These are phyloP conservation scores for Posidonia oceanica DNA, from an alignment of 116 monocot species.

Conservation along the genomic window DNA sequence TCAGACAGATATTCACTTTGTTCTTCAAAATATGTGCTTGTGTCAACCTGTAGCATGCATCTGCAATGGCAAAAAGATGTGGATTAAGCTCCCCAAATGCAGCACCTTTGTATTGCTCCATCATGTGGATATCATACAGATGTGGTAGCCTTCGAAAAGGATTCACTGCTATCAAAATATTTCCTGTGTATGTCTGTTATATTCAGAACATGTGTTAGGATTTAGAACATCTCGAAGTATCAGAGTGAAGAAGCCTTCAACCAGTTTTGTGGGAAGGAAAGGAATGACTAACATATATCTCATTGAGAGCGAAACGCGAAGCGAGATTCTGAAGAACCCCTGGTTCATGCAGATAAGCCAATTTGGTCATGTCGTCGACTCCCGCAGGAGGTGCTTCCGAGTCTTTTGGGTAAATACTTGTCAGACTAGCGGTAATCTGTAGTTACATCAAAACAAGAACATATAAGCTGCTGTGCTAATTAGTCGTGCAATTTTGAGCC, in stretches of 20 bases:
- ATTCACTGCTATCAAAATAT: slow-evolving; percentile 94
- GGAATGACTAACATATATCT: slow-evolving; percentile 68
- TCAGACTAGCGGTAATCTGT: slow-evolving; percentile 56
- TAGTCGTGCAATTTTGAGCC: background rate
- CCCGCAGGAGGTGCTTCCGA: slow-evolving; percentile 87
- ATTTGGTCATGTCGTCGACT: slow-evolving; percentile 97
- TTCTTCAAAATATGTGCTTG: background rate
- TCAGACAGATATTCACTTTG: background rate
- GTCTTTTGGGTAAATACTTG: slow-evolving; percentile 82
- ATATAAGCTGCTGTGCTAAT: background rate
- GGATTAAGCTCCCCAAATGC: slow-evolving; percentile 92
- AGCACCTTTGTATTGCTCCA: slow-evolving; percentile 98
- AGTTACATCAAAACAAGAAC: background rate
- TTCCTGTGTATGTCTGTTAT: slow-evolving; percentile 91
- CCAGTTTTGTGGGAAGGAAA: background rate
- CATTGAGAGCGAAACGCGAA: slow-evolving; percentile 70
- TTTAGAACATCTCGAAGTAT: background rate
- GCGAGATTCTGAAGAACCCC: slow-evolving; percentile 88
- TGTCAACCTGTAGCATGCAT: slow-evolving; percentile 77
- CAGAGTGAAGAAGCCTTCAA: background rate
- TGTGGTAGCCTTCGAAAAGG: slow-evolving; percentile 88
- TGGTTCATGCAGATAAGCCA: slow-evolving; percentile 96
- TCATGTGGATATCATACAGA: slow-evolving; percentile 92
- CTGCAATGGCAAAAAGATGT: slow-evolving; percentile 91
- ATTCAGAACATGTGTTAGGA: slow-evolving; percentile 1